Conservation (phyloP, 2,329 filamentous ascomycete genomes). For the Fusarium verticillioides region DNA sequence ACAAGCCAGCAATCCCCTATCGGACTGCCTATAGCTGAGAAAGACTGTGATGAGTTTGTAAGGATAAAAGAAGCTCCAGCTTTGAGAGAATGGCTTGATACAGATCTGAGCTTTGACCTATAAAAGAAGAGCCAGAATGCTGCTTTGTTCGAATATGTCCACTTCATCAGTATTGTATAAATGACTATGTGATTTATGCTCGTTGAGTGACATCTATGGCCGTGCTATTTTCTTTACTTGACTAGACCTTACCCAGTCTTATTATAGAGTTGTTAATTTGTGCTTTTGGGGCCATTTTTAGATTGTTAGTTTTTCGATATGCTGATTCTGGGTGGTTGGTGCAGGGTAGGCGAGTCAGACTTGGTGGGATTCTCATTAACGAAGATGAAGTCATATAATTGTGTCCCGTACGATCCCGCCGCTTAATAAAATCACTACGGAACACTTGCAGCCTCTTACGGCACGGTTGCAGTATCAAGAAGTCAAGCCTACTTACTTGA, state of each 20-base stretch:
- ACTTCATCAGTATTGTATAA: no score
- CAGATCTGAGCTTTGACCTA: fast-evolving
- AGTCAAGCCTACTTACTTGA: fast-evolving
- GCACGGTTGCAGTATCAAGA: fast-evolving
- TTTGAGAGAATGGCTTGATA: fast-evolving
- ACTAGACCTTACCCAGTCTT: background rate
- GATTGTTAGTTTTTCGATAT: background rate
- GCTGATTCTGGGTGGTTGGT: fast-evolving
- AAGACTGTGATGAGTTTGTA: fast-evolving
- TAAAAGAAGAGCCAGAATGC: no score
- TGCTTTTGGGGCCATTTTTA: background rate
- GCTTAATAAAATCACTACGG: fast-evolving
- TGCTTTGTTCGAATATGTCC: no score
- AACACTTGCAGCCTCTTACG: fast-evolving
- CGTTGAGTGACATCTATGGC: fast-evolving
- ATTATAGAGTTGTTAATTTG: background rate
- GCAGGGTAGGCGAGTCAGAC: fast-evolving
- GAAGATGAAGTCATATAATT: fast-evolving
- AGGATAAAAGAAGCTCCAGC: fast-evolving
- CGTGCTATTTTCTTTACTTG: fast-evolving
- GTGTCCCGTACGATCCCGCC: fast-evolving
- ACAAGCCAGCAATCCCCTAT: fast-evolving
- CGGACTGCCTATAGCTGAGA: fast-evolving
- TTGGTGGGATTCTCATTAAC: fast-evolving
- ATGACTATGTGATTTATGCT: no score